phyloP scores from a whole-genome alignment of 1,284 basidiomycete genomes.

The Melampsora allii-populina region DNA sequence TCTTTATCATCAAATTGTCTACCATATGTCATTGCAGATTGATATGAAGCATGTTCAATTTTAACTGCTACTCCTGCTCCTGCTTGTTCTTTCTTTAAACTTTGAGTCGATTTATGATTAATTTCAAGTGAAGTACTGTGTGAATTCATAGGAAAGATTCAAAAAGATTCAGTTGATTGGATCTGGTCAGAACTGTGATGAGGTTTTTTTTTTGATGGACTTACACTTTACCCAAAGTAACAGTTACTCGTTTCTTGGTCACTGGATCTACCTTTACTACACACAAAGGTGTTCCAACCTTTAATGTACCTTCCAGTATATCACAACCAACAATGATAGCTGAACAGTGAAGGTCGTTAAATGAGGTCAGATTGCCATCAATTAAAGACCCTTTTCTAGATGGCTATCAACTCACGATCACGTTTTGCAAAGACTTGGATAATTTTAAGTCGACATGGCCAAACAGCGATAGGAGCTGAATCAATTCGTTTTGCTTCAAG shows the following conservation, averaged over 20 bases:
- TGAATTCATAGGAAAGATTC: background rate
- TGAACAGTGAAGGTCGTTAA: constrained; percentile 9
- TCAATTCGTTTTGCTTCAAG: constrained; percentile 87
- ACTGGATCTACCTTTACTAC: constrained; percentile 83
- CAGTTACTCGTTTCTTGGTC: constrained; percentile 85
- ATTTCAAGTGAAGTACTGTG: constrained; percentile 86
- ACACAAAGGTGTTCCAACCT: constrained; percentile 93
- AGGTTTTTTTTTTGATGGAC: constrained; percentile 51
- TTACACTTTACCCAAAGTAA: constrained; percentile 90
- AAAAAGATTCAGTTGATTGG: background rate
- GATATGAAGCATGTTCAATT: constrained; percentile 95
- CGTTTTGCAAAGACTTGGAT: constrained; percentile 93
- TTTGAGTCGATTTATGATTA: constrained; percentile 73
- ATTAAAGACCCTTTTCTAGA: background rate
- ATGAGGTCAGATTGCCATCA: background rate
- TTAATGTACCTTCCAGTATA: constrained; percentile 85
- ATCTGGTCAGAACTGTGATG: background rate
- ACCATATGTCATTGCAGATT: constrained; percentile 90
- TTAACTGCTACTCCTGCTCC: constrained; percentile 97
- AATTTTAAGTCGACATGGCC: constrained; percentile 91
- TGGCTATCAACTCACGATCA: constrained; percentile 63
- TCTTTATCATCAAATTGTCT: constrained; percentile 92
- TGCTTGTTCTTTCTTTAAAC: constrained; percentile 87
- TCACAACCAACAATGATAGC: constrained; percentile 88
- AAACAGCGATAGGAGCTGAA: constrained; percentile 90